A percentile compares a stretch with the other conserved stretches of the same genome.
phyloP scores from a whole-genome alignment of 257 asterid species.

The Scutellaria barbata region DNA sequence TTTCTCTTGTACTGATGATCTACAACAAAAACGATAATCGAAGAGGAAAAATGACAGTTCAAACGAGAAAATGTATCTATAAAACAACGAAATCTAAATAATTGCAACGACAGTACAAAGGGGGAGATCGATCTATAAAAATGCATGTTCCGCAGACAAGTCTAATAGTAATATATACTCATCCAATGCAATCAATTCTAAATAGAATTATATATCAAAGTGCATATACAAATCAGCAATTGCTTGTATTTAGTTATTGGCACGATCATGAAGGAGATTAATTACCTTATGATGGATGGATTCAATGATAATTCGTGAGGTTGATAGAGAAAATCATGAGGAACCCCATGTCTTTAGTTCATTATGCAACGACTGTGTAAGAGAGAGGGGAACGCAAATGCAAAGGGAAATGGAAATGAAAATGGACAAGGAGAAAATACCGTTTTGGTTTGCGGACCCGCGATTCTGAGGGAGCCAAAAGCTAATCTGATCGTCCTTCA shows the following conservation, averaged over 20 bases:
- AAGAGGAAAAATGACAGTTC: neutral
- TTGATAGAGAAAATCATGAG: neutral
- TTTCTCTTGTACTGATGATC: constrained; percentile 21
- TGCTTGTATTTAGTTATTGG: too few relatives aligned
- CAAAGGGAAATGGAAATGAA: neutral
- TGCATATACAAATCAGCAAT: neutral
- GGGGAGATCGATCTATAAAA: too few relatives aligned
- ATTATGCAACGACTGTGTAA: neutral
- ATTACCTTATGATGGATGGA: constrained; percentile 14
- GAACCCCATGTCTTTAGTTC: neutral
- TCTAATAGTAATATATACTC: neutral
- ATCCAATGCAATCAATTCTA: neutral
- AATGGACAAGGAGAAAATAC: constrained; percentile 20
- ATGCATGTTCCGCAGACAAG: too few relatives aligned
- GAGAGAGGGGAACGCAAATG: too few relatives aligned
- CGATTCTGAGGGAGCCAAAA: constrained; percentile 20
- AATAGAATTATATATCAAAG: neutral
- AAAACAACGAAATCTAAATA: neutral
- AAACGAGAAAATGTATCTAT: constrained; percentile 24
- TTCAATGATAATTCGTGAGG: neutral
- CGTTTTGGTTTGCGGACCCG: constrained; percentile 30
- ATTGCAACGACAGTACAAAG: neutral
- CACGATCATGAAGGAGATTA: too few relatives aligned
- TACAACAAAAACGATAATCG: neutral
- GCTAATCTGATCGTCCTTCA: too few relatives aligned